Percentiles rank a stretch among this genome's conserved stretches.
Evolutionary conservation across 2,329 filamentous ascomycete species (phyloP).

Genomic region (Aspergillus thermomutatus): DNA sequence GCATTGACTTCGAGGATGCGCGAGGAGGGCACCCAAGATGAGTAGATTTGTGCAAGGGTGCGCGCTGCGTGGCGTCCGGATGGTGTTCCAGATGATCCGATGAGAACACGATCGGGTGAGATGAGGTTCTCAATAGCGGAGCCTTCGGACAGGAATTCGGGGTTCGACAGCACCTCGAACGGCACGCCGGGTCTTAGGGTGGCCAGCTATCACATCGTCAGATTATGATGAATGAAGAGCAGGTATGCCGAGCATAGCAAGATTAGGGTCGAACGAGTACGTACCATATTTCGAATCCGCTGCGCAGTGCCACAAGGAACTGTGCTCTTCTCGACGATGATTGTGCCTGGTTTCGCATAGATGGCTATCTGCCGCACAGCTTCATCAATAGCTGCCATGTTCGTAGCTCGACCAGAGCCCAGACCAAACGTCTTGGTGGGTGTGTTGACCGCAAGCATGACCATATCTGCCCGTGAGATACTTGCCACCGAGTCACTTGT

Average conservation of each 20-base stretch:
- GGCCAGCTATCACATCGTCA: constrained; percentile 18
- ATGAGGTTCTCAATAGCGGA: constrained; percentile 71
- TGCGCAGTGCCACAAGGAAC: constrained; percentile 73
- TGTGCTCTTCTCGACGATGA: constrained; percentile 79
- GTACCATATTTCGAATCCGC: constrained; percentile 64
- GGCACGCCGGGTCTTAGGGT: constrained; percentile 56
- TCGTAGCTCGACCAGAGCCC: constrained; percentile 68
- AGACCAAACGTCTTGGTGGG: constrained; percentile 70
- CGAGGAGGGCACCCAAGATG: constrained; percentile 64
- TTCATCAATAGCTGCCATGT: constrained; percentile 69
- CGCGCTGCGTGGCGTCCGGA: constrained; percentile 61
- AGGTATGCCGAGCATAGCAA: too few species aligned
- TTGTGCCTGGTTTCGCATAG: constrained; percentile 63
- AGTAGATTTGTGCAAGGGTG: constrained; percentile 64
- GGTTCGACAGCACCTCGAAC: constrained; percentile 77
- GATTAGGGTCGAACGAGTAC: constrained; percentile 17
- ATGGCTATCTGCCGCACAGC: constrained; percentile 66
- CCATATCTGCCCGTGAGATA: constrained; percentile 66
- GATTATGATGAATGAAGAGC: neutral
- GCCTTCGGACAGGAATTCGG: constrained; percentile 76
- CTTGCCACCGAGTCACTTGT: constrained; percentile 61
- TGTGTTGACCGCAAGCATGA: constrained; percentile 75
- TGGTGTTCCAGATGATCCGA: constrained; percentile 63
- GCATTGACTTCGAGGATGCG: constrained; percentile 70
- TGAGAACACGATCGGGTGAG: constrained; percentile 69